Evolutionary conservation across 495 filamentous ascomycete genomes (phyloP).

Genomic region (Alectoria sarmentosa): DNA sequence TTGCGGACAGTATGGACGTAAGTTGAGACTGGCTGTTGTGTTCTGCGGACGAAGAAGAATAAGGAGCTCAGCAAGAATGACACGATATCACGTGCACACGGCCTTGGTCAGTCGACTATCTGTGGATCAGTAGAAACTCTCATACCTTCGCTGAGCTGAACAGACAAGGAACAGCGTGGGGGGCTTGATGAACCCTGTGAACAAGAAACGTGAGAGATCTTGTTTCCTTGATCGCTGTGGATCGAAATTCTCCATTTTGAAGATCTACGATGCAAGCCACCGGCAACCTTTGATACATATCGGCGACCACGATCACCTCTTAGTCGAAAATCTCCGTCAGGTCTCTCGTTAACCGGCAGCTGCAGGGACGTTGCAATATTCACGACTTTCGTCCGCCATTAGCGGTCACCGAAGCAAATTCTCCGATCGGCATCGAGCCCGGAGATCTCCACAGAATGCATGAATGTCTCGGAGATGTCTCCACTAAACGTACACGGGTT

Average conservation of each 20-base stretch:
- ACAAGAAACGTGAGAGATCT: neutral
- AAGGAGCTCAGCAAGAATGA: neutral
- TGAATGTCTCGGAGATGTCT: neutral
- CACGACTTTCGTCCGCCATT: neutral
- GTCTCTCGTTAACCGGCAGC: neutral
- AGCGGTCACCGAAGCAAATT: neutral
- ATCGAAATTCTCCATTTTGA: neutral
- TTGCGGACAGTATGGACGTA: neutral
- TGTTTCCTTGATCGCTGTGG: neutral
- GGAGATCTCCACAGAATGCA: slow-evolving; percentile 1
- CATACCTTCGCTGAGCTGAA: neutral
- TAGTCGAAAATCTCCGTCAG: neutral
- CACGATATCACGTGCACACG: neutral
- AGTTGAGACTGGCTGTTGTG: no score
- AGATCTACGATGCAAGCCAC: neutral
- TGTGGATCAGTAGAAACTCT: neutral
- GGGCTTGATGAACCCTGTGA: neutral
- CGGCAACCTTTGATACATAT: neutral
- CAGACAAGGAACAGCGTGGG: neutral
- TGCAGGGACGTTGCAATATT: neutral
- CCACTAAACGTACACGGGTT: neutral
- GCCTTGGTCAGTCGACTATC: neutral
- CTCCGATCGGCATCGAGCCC: neutral
- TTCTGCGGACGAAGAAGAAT: neutral
- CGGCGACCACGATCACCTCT: neutral